A percentile compares a stretch with the other conserved stretches of the same genome.
Evolutionary conservation across 1,284 basidiomycete genomes (phyloP).

Genomic region (Irpex sp.): DNA sequence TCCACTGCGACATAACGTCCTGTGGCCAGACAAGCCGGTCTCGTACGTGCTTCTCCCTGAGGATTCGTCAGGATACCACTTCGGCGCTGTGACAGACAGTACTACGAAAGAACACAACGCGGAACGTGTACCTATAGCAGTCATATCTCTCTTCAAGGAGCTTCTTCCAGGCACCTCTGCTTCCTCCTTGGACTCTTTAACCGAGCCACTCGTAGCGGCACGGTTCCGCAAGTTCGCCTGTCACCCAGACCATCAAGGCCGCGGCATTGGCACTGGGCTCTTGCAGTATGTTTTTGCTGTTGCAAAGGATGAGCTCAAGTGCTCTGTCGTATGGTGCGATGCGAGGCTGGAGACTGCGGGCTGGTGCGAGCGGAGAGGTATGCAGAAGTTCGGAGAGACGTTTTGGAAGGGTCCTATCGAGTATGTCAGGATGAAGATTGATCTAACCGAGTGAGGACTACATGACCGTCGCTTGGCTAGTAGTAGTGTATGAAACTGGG

Average conservation of each 20-base stretch:
- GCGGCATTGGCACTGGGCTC: slow-evolving; percentile 49
- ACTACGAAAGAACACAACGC: neutral
- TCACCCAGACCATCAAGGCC: slow-evolving; percentile 39
- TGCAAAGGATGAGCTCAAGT: slow-evolving; percentile 35
- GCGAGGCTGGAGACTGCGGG: slow-evolving; percentile 40
- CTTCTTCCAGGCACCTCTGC: slow-evolving; percentile 26
- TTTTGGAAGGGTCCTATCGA: slow-evolving; percentile 53
- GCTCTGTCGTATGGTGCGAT: slow-evolving; percentile 51
- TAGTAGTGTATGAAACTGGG: too few relatives aligned
- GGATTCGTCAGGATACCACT: slow-evolving; percentile 46
- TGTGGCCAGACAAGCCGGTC: slow-evolving; percentile 52
- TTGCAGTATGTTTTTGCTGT: slow-evolving; percentile 38
- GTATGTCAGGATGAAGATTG: slow-evolving; percentile 45
- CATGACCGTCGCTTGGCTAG: too few relatives aligned
- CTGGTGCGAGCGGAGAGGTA: slow-evolving; percentile 55
- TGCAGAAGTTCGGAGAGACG: slow-evolving; percentile 41
- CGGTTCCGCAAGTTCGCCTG: slow-evolving; percentile 66
- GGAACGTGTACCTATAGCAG: slow-evolving; percentile 35
- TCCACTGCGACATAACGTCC: slow-evolving; percentile 49
- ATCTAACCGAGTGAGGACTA: neutral
- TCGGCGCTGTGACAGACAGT: slow-evolving; percentile 45
- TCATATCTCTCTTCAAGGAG: slow-evolving; percentile 55
- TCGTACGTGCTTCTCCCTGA: slow-evolving; percentile 50
- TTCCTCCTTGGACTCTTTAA: neutral
- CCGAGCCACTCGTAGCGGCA: slow-evolving; percentile 21